phyloP scores from a whole-genome alignment of 208 protist genomes.

The Giardia muris region DNA sequence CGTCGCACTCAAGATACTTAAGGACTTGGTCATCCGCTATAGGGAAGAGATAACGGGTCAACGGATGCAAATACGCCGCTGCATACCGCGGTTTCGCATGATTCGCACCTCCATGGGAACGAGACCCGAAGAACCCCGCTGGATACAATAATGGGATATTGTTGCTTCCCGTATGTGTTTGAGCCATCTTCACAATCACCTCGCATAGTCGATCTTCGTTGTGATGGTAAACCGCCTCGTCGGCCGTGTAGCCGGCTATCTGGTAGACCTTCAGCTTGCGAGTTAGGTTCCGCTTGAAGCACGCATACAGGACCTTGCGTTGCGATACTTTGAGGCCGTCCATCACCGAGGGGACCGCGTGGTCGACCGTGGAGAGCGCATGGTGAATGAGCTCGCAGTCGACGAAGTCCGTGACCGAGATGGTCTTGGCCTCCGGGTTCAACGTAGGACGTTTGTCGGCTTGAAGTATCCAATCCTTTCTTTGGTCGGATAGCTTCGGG shows the following conservation, averaged over 20 bases:
- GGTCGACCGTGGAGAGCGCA: conserved; percentile 72
- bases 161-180: conserved; percentile 72
- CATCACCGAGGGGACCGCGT: conserved; percentile 70
- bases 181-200: conserved; percentile 94
- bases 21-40: conserved; percentile 74
- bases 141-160: conserved; percentile 93
- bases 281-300: conserved; percentile 92
- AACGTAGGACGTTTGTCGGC: conserved; percentile 47
- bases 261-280: conserved; percentile 84
- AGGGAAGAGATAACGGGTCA: conserved; percentile 75
- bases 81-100: conserved; percentile 93
- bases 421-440: conserved; percentile 39
- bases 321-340: conserved; percentile 98
- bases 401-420: conserved; percentile 27
- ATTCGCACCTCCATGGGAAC: conserved; percentile 89
- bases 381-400: conserved; percentile 92
- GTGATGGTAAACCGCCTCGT: conserved; percentile 97
- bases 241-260: conserved; percentile 89
- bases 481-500: conserved; percentile 86
- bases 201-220: conserved; percentile 81
- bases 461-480: conserved; percentile 76
- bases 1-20: conserved; percentile 91
- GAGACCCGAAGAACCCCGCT: conserved; percentile 92
- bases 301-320: conserved; percentile 95
- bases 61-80: conserved; percentile 75